Evolutionary conservation across 202 grass and related monocot genomes (phyloP).

Genomic region (Dendrocalamus latiflorus): DNA sequence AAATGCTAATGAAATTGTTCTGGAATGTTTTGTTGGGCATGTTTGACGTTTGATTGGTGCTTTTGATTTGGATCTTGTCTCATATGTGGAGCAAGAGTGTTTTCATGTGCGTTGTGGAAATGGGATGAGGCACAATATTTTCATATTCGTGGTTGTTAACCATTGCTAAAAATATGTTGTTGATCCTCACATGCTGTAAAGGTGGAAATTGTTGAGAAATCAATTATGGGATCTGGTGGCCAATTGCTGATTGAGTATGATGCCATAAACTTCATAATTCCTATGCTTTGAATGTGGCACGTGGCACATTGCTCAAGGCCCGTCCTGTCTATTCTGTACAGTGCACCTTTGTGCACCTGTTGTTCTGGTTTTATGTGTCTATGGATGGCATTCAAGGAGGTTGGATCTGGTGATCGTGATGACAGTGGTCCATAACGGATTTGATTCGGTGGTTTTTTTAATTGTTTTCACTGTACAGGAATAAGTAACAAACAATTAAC

Average conservation of each 20-base stretch:
- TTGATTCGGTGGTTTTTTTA: neutral
- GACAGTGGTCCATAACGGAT: neutral
- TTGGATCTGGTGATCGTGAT: neutral
- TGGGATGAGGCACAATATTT: neutral
- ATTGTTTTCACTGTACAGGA: neutral
- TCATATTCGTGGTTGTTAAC: neutral
- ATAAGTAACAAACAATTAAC: neutral
- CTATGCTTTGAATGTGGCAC: neutral
- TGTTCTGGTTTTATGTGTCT: neutral
- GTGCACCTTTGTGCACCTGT: neutral
- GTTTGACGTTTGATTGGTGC: neutral
- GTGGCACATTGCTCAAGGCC: neutral
- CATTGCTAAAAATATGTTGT: neutral
- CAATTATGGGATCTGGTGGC: neutral
- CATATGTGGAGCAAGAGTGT: neutral
- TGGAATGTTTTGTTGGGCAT: neutral
- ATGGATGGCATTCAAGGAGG: neutral
- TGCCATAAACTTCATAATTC: neutral
- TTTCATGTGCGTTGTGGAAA: neutral
- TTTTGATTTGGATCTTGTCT: neutral
- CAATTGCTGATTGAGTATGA: neutral
- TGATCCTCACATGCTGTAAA: neutral
- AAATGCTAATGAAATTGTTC: neutral
- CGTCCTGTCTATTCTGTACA: neutral
- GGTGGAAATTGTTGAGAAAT: neutral